Evolutionary conservation across 441 rosid genomes (phyloP), one percentile per base, ranked within the genome.

Genomic region (Kokia cookei): DNA sequence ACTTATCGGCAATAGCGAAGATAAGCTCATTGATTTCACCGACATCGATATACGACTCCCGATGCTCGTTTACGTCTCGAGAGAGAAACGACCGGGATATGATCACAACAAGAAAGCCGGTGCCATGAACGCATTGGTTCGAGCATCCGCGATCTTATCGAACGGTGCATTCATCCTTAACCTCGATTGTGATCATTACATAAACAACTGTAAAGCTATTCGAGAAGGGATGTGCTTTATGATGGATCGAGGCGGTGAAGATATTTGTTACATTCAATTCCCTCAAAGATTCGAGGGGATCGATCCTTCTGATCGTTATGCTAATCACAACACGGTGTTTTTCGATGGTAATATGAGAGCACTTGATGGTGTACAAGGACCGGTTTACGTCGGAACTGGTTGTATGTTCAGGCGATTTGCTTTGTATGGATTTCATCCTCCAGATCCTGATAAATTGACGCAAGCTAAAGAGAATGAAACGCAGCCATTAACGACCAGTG

Each of bases 31-130:
- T 55, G 97, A 91, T 76, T 90, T 89, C 67, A 78, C 91, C 0
- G 94, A 90, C 43, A 84, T 86, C 1, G 97, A 94, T 78, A 88
- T 84, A 7, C 86, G 99, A 1, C 86, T 94, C 12, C 99, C 99
- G 3, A 85, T 94, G 93, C 88, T 94, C 45, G 96, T 87, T 0
- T 94, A 92, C 24, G 78, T 92, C 3, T 91, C 98, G 0, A 86
- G 98, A 4, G 97, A 94, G 82, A 94, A 92, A 75, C 85, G 97
- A 0, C 93, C 96, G 0, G 97, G 97, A 5, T 93, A 91, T 58
- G 98, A 93, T 11, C 98, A 93, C 69, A 93, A 93, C 82, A 93
- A 93, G 86, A 93, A 93, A 80, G 98, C 97, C 0, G 98, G 97
- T 24, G 98, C 97, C 17, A 93, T 93, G 98, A 92, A 94, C 50